Base-by-base conservation (phyloP, 352 stramenopile genomes). In the Phytophthora pini region DNA sequence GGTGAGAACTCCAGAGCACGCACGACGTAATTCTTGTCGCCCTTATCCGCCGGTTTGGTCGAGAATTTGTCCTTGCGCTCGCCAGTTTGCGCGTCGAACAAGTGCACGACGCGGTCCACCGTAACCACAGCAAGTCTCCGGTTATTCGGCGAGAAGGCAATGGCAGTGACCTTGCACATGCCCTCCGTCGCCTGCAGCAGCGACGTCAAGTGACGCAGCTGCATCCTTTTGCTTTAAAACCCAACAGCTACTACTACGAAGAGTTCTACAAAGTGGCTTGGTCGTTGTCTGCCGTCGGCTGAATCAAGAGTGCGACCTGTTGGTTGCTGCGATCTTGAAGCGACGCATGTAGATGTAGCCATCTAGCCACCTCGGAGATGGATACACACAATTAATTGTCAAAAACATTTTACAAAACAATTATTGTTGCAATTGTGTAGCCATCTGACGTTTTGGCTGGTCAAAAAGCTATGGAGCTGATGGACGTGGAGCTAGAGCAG, bases 11-110 rank as follows among this genome's bases (percentile, higher is more conserved):
- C 87, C 40, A 98, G 90, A 36, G 81, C 82, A 9, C 90, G 85
- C 48, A 98, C 93, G 49, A 98, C 64, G 74, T 98, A 98, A 68
- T 97, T 98, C 72, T 98, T 98, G 55, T 94, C 91, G 49, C 73
- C 94, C 73, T 98, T 98, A 52, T 98, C 94, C 4, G 91, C 87
- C 8, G 95, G 91, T 66, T 98, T 98, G 44, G 95, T 98, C 11
- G 90, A 97, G 72, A 98, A 98, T 70, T 98, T 98, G 66, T 98
- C 94, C 66, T 96, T 94, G 45, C 90, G 80, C 65, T 98, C 90
- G 8, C 94, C 94, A 2, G 87, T 97, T 48, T 97, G 74, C 13
- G 95, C 92, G 57, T 98, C 93, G 65, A 97, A 98, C 54, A 98
- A 82, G 55, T 94, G 80, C 53, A 98, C 93, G n/a, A 98, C 89